Conservation (phyloP, 495 filamentous ascomycete species). For the Podospora didyma region DNA sequence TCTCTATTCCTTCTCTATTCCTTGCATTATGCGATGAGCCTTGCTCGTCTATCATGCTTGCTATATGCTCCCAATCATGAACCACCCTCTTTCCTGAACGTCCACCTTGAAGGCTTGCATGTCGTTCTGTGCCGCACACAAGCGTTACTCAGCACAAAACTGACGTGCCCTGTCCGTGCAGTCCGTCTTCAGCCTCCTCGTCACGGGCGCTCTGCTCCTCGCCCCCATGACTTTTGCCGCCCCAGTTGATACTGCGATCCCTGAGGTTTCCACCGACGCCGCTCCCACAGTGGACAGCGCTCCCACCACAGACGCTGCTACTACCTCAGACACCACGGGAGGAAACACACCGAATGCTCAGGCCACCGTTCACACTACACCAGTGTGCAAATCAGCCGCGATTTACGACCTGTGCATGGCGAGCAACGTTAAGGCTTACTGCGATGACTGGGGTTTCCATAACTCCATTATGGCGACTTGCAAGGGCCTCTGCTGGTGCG, state of each 20-base stretch:
- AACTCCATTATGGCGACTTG: conserved; percentile 16
- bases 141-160: background rate
- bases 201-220: background rate
- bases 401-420: conserved; percentile 17
- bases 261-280: no score
- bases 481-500: conserved; percentile 11
- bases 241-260: background rate
- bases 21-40: background rate
- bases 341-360: background rate
- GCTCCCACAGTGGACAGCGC: no score
- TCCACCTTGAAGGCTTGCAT: no score
- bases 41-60: background rate
- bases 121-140: background rate
- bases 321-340: background rate
- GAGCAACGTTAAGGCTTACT: conserved; percentile 14
- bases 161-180: background rate
- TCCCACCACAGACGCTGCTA: background rate
- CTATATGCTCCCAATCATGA: no score
- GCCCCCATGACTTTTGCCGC: background rate
- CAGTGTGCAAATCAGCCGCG: conserved; percentile 11
- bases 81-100: no score
- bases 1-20: background rate
- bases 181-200: conserved; percentile 2
- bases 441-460: conserved; percentile 19
- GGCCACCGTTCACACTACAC: conserved; percentile 6